These are phyloP conservation scores for Apiospora arundinis DNA, from an alignment of 2,329 filamentous ascomycete genomes.

Conservation along the genomic window DNA sequence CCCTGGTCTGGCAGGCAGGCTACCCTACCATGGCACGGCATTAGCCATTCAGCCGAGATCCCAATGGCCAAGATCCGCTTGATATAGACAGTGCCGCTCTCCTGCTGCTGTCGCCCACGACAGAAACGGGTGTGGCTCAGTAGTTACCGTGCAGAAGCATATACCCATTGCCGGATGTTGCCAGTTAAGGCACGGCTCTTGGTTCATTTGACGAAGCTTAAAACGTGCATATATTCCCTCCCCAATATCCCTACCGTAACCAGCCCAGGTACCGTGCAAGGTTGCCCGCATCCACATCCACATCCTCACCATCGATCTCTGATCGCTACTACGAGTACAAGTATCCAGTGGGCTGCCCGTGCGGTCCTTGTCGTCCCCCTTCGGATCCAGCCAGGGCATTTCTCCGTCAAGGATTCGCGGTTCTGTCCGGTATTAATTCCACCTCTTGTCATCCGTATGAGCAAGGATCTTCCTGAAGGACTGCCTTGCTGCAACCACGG, in stretches of 20 bases:
- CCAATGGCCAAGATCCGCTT: conserved; percentile 45
- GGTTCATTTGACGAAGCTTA: conserved; percentile 42
- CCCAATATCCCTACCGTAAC: conserved; percentile 47
- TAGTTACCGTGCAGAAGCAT: conserved; percentile 39
- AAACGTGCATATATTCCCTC: conserved; percentile 43
- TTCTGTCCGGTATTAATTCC: conserved; percentile 48
- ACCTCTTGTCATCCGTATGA: conserved; percentile 51
- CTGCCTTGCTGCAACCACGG: conserved; percentile 48
- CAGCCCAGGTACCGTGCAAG: conserved; percentile 47
- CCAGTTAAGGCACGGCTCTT: conserved; percentile 34
- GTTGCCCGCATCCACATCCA: conserved; percentile 37
- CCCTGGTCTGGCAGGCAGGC: not conserved
- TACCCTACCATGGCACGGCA: conserved; percentile 44
- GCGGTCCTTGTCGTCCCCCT: conserved; percentile 48
- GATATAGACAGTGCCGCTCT: conserved; percentile 40
- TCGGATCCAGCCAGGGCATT: conserved; percentile 54
- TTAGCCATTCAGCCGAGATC: conserved; percentile 58
- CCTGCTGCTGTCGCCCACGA: conserved; percentile 40
- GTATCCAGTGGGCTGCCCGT: conserved; percentile 38
- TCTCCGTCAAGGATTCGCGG: conserved; percentile 45
- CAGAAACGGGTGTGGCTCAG: conserved; percentile 48
- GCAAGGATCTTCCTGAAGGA: conserved; percentile 46
- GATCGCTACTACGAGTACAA: conserved; percentile 27
- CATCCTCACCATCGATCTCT: conserved; percentile 34
- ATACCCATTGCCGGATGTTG: conserved; percentile 20